Evolutionary conservation across 352 stramenopile genomes (phyloP), one percentile per base, ranked within the genome.

Genomic region (Pythium pectinolyticum): DNA sequence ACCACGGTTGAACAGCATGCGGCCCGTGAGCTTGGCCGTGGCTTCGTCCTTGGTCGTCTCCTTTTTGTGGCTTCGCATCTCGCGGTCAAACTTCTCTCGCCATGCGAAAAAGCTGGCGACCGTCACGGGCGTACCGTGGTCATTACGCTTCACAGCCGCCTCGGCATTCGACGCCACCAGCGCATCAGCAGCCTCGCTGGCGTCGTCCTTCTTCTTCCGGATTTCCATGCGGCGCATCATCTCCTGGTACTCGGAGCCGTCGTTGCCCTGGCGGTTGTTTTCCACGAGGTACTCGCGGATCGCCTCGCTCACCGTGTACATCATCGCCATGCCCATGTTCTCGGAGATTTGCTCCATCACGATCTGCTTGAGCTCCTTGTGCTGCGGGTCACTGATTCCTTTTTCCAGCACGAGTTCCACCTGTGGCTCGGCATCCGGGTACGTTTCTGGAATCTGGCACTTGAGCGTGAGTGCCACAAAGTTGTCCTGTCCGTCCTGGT

Each of bases 291-390:
- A 95, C 72, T 94, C 86, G 32, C 85, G 80, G 41, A 92, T 69
- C 2, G 84, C 85, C 71, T 95, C 86, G 58, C 80, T 89, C 32
- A 95, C 54, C 49, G 83, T 92, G 70, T 91, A 95, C 61, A 94
- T 87, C 84, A 94, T 94, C 46, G 84, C 83, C 83, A 95, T 94
- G 50, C 85, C 85, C 52, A 89, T 75, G 61, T 94, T 94, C 60
- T 94, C 86, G 41, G 81, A 61, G 24, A 93, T 70, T 61, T 94
- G 85, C 39, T 82, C 61, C 24, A 64, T 56, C 56, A 95, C 60
- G 51, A 95, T 57, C 49, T 77, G 50, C 57, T 84, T 77, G 53
- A 94, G 77, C 58, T 94, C 86, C 66, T 92, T 92, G 57, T 86
- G 59, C 61, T 95, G 86, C 45, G 78, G 76, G 52, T 93, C 83